Evolutionary conservation across 2,329 filamentous ascomycete genomes (phyloP), one percentile per base, ranked within the genome.

Genomic region (Colletotrichum cereale): DNA sequence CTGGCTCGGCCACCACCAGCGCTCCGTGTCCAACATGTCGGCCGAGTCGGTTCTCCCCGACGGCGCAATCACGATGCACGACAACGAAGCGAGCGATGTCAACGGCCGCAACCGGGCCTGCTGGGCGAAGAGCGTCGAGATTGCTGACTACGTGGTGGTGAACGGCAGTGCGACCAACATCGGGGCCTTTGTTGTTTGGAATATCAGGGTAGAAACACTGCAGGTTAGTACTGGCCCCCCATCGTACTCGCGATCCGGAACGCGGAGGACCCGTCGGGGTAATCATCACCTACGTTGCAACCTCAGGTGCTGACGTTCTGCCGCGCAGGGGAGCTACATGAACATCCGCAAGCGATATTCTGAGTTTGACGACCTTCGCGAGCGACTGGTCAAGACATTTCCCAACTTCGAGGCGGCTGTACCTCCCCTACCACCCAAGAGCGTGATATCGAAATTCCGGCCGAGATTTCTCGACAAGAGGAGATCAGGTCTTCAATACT

Each of bases 121-220:
- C 80, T 92, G 90, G 90, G 90, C 90, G 38, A 87, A 85, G 80
- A 90, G 88, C 77, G 90, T 91, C 65, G 84, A 88, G 74, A 85
- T 92, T 52, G 83, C 85, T 47, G 87, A 89, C 76, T 82, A 88
- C 78, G 87, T 87, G 14, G 76, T 89, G 26, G 86, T 92, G 56
- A 88, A 89, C 71, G 85, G 87, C 62, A 86, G 86, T 73, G 80
- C 86, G 44, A 88, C 86, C 18, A 88, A 86, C 74, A 86, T 90
- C 36, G 96, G 96, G n/a, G 93, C 95, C 2, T 99, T 98, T 83
- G 94, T 98, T 1, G 95, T 97, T 10, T 99, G 94, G 93, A 96
- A 94, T 79, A 95, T 96, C 77, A 90, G 88, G 58, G 93, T 99
- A 55, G 91, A 96, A 80, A 98, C 95, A 4, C 84, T 98, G 62